Conservation (phyloP, 345 rosid species). For the Salix exigua region DNA sequence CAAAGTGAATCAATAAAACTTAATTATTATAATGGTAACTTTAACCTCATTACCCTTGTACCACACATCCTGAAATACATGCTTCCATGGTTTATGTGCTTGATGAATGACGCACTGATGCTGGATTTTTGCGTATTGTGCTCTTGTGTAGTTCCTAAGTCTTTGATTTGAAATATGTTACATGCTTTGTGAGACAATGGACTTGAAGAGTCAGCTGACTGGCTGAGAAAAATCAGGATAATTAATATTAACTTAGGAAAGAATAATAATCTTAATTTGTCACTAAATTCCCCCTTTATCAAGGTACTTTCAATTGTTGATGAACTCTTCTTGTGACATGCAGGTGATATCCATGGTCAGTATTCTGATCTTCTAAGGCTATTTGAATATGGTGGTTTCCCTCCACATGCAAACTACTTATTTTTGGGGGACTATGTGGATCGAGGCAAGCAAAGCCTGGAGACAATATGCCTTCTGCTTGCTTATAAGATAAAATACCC, state of each 20-base stretch:
- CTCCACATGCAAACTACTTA: slow-evolving; percentile 70
- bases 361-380: slow-evolving; percentile 81
- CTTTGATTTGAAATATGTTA: not conserved
- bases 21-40: not conserved
- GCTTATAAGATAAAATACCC: slow-evolving; percentile 84
- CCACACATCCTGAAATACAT: not conserved
- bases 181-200: not conserved
- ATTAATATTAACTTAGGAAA: not conserved
- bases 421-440: slow-evolving; percentile 87
- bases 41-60: not conserved
- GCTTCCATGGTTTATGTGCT: not conserved
- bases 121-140: not conserved
- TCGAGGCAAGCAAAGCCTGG: slow-evolving; percentile 84
- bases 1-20: not conserved
- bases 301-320: not conserved
- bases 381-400: slow-evolving; percentile 81
- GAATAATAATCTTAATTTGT: not conserved
- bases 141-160: not conserved
- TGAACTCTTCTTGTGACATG: slow-evolving; percentile 22
- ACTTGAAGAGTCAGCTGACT: not conserved
- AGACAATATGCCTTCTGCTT: slow-evolving; percentile 85
- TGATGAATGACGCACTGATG: not conserved
- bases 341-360: slow-evolving; percentile 89
- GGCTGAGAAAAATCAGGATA: not conserved
- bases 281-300: not conserved